Evolutionary conservation across 768 basidiomycete genomes (phyloP).

Genomic region (Suillus hirtellus): DNA sequence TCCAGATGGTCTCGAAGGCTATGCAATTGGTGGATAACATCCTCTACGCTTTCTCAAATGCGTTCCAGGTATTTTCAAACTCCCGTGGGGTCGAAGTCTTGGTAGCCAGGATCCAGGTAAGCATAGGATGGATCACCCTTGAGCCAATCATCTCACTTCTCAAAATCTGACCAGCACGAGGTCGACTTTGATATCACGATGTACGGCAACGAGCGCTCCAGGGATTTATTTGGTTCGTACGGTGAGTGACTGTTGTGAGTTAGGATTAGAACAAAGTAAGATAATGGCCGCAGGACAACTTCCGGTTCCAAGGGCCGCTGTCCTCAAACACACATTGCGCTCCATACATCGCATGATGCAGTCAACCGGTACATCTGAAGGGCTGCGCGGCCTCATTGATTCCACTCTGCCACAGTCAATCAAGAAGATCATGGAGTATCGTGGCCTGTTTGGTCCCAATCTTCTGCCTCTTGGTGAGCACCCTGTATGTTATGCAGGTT

Average conservation of each 20-base stretch:
- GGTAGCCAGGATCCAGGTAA: constrained; percentile 84
- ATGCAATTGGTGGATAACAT: constrained; percentile 93
- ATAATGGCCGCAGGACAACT: constrained; percentile 54
- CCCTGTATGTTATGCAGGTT: constrained; percentile 2
- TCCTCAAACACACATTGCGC: constrained; percentile 88
- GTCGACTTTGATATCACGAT: constrained; percentile 65
- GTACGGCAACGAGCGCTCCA: constrained; percentile 45
- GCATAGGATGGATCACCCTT: constrained; percentile 23
- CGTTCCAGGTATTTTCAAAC: constrained; percentile 84
- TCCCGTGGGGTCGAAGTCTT: constrained; percentile 82
- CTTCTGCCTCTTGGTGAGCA: constrained; percentile 80
- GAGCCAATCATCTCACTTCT: constrained; percentile 13
- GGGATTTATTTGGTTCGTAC: constrained; percentile 52
- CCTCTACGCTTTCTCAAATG: constrained; percentile 85
- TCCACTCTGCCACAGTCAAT: constrained; percentile 80
- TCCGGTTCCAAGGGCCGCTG: constrained; percentile 70
- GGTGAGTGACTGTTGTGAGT: constrained; percentile 35
- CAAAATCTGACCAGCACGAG: constrained; percentile 50
- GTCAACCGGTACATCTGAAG: constrained; percentile 90
- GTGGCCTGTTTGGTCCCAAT: constrained; percentile 82
- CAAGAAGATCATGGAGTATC: constrained; percentile 84
- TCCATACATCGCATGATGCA: constrained; percentile 98
- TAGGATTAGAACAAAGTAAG: not conserved
- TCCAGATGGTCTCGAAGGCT: constrained; percentile 82
- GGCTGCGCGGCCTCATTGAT: constrained; percentile 92